Conservation (phyloP, 2,329 filamentous ascomycete species). For the Aspergillus sp. region DNA sequence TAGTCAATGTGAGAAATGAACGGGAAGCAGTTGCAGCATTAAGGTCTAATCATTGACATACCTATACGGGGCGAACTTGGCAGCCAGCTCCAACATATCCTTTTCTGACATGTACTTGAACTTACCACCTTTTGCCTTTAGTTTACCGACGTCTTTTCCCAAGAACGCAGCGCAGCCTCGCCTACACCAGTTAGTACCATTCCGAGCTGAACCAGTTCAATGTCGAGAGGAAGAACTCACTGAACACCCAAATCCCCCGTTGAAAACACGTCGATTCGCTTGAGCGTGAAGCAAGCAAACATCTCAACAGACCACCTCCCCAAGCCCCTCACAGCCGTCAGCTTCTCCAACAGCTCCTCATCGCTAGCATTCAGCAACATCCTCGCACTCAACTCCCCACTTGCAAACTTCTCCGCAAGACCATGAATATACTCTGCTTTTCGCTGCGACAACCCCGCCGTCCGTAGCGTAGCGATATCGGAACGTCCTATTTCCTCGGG, state of each 20-base stretch:
- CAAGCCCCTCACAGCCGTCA: slow-evolving; percentile 84
- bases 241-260: slow-evolving; percentile 93
- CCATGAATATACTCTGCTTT: slow-evolving; percentile 96
- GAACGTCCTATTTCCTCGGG: slow-evolving; percentile 72
- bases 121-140: slow-evolving; percentile 82
- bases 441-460: slow-evolving; percentile 86
- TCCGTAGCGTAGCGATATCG: slow-evolving; percentile 71
- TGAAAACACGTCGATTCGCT: slow-evolving; percentile 91
- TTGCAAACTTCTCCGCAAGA: slow-evolving; percentile 77
- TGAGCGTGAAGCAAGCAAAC: slow-evolving; percentile 96
- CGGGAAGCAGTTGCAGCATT: neutral
- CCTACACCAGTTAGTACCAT: slow-evolving; percentile 39
- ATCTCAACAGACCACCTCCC: slow-evolving; percentile 95
- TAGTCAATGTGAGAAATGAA: slow-evolving; percentile 37
- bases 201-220: neutral
- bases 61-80: slow-evolving; percentile 81
- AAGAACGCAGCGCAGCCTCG: slow-evolving; percentile 88
- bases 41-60: slow-evolving; percentile 41
- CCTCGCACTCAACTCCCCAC: slow-evolving; percentile 73
- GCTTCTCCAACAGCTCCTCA: slow-evolving; percentile 79
- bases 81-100: slow-evolving; percentile 85
- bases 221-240: slow-evolving; percentile 46
- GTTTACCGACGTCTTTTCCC: slow-evolving; percentile 79
- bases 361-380: slow-evolving; percentile 80
- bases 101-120: slow-evolving; percentile 98